Conservation (phyloP, 257 asterid species). For the Ehretia macrophylla region DNA sequence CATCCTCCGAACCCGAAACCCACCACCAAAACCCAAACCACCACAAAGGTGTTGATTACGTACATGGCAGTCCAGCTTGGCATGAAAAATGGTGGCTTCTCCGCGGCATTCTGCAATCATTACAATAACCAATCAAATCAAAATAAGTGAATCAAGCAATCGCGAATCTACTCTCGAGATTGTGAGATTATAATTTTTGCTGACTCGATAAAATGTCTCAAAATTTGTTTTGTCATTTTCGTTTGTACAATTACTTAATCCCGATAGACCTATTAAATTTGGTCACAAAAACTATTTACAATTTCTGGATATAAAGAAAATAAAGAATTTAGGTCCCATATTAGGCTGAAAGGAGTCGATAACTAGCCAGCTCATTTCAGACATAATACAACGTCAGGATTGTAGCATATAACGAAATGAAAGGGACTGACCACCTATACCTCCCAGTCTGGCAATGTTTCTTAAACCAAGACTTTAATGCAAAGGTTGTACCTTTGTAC, state of each 20-base stretch:
- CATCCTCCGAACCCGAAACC: slow-evolving; percentile 99
- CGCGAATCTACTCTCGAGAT: no score
- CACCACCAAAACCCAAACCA: slow-evolving; percentile 61
- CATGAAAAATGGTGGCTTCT: slow-evolving; percentile 82
- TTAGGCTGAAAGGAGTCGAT: slow-evolving; percentile 10
- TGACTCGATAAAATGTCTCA: no score
- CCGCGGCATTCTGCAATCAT: slow-evolving; percentile 75
- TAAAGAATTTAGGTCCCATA: no score
- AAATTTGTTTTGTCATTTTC: no score
- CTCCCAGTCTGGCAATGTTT: slow-evolving; percentile 37
- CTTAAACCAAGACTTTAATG: slow-evolving; percentile 53
- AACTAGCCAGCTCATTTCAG: slow-evolving; percentile 48
- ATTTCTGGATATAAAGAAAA: no score
- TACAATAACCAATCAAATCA: not conserved
- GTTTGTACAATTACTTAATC: no score
- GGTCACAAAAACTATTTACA: no score
- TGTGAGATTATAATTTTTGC: no score
- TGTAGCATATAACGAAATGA: slow-evolving; percentile 64
- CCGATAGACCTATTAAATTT: no score
- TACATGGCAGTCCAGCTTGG: slow-evolving; percentile 91
- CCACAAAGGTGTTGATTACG: slow-evolving; percentile 56
- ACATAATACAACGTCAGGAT: slow-evolving; percentile 37
- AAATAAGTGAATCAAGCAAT: not conserved
- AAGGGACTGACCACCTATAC: slow-evolving; percentile 61
- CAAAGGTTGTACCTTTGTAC: slow-evolving; percentile 23